Base-by-base conservation (phyloP, 1,284 basidiomycete genomes). In the Cystobasidium slooffiae region DNA sequence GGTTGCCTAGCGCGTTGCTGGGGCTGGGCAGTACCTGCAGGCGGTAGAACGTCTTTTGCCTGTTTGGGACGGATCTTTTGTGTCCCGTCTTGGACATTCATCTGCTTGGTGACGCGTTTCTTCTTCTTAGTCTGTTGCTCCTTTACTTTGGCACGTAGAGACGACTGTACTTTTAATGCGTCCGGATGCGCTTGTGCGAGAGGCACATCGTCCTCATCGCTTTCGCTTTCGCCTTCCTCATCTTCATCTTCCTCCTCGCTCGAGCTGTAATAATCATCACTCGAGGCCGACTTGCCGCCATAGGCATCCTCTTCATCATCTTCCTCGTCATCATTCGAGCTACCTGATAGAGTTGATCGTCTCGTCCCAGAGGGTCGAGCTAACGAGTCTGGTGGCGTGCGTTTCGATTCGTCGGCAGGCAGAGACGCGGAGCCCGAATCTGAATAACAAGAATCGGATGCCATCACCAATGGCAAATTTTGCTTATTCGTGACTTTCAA, bases 161-260 rank as follows among this genome's bases (percentile, higher is more conserved):
- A 66, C 20, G 46, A 53, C 51, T 73, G 70, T 22, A 46, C 63
- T 20, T 66, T 22, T 12, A 73, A 31, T 6, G 70, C 70, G 31
- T 65, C 63, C 9, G 70, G 70, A 56, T 65, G 70, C 9, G 70
- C 39, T 20, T 59, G 47, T 14, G 70, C 70, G 5, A 73, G 44
- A 14, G 70, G 70, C 6, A 73, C 62, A 49, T 73, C 53, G 44
- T 73, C 70, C n/a, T 73, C 70, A 14, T 58, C 62, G 53, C 63
- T 66, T 10, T 39, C 31, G 31, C 31, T 22, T 56, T 39, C 31
- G 31, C 31, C 12, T 56, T 58, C 53, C 12, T 64, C 68, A 8
- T 72, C 37, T n/a, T 47, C 39, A 20, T 73, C 70, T 9, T 47
- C 53, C 7, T 47, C 31, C 20, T 52, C 51, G 39, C 51, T 43